Evolutionary conservation across 768 basidiomycete genomes (phyloP), one percentile per base, ranked within the genome.

Genomic region (Suillus subluteus): DNA sequence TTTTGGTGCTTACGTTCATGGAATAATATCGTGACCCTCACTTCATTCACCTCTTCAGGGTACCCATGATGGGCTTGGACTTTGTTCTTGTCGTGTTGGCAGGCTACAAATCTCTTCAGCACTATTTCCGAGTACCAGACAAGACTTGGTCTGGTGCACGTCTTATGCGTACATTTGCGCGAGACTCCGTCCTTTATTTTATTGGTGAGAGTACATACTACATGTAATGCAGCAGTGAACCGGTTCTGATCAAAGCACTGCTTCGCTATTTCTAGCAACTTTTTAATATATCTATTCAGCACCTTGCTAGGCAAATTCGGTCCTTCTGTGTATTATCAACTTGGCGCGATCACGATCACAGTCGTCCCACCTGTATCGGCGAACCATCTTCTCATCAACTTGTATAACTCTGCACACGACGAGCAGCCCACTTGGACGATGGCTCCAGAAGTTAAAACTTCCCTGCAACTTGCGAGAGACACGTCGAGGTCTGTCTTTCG

Each of bases 101-200:
- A 41, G 65, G 41, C 26, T 64, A 63, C 61, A 65, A 65, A 65
- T 65, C 65, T 32, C 37, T 65, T 23, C 65, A 65, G 9, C 62
- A 65, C 48, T 65, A 65, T 46, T 13, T 30, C 15, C 62, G 23
- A 37, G 62, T 65, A 9, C 65, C 65, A 15, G 48, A 65, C 37
- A 65, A 65, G 37, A 62, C 38, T 32, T 65, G 65, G 65, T 65
- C 61, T 15, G 65, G 65, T 37, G 65, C 65, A 3, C 65, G 62
- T 46, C 65, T 64, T 16, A 50, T 65, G 61, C 44, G 41, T 21
- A 35, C 23, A 26, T 46, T 65, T 21, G 65, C 65, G 8, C 65
- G 65, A n/a, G 65, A 65, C 26, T 65, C 65, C 2, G 41, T 65
- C n/a, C 41, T 65, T 18, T 65, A 63, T 63, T 65, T 65, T 21